Conservation (phyloP, 2,329 filamentous ascomycete species). For the Chaetomium sp. region DNA sequence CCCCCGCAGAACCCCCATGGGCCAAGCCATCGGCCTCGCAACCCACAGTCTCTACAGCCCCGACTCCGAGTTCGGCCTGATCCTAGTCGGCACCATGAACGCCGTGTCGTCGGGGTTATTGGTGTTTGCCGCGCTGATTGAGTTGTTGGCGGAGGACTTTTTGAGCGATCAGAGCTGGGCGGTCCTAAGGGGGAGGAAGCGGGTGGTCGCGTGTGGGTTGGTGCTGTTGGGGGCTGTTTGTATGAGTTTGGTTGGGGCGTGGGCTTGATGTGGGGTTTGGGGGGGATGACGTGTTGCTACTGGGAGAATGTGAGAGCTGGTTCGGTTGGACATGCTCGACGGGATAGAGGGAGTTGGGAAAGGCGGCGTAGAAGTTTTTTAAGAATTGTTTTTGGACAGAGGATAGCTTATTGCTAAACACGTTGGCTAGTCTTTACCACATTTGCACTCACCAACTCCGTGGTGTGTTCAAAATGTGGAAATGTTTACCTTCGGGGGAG, state of each 20-base stretch:
- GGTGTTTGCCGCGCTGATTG: slow-evolving; percentile 76
- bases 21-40: slow-evolving; percentile 73
- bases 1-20: slow-evolving; percentile 64
- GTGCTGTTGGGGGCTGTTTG: slow-evolving; percentile 58
- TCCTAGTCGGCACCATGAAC: slow-evolving; percentile 84
- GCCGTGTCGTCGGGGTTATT: slow-evolving; percentile 74
- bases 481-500: no score
- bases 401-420: no score
- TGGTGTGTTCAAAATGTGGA: no score
- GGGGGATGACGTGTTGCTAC: neutral
- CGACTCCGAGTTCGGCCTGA: slow-evolving; percentile 63
- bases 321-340: no score
- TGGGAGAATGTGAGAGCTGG: no score
- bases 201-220: slow-evolving; percentile 55
- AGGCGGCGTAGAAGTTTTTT: no score
- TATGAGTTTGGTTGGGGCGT: slow-evolving; percentile 68
- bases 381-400: no score
- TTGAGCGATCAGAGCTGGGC: slow-evolving; percentile 70
- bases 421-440: no score
- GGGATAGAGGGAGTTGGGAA: no score
- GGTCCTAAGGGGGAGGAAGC: slow-evolving; percentile 53
- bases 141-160: slow-evolving; percentile 80
- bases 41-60: slow-evolving; percentile 77
- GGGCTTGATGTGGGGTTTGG: slow-evolving; percentile 44
- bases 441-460: no score